Evolutionary conservation across 306 rosid genomes (phyloP), one percentile per base, ranked within the genome.

Genomic region (Malus asiatica): DNA sequence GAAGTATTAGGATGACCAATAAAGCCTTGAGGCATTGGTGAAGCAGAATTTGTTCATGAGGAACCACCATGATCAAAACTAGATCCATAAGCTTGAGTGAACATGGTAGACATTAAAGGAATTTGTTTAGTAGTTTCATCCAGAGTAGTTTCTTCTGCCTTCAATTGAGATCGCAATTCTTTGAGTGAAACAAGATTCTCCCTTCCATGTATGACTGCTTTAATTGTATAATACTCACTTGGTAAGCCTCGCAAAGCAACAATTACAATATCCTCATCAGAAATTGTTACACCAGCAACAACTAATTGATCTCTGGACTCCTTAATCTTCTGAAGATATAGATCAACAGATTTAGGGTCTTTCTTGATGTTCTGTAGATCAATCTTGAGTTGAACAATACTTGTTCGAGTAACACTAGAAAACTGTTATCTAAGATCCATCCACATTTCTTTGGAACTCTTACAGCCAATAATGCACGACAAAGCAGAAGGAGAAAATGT

Each of bases 11-110:
- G 5, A 3, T 1, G 0, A 3, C 51, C 15, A 45, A 4, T 1
- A 12, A 12, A 45, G 3, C 51, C 51, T 33, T 4, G 8, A 5
- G 5, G 0, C 38, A 33, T 0, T 0, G 1, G 5, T 33, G 38
- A 33, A 0, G 0, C 1, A 33, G 0, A 4, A 6, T 33, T 33
- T 0, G 8, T 33, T 33, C 38, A 1, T 0, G 8, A 33, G 5
- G 51, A 45, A 12, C 51, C 4, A 29, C 32, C 32, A 29, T 29
- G 32, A 29, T 29, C 3, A 29, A 29, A 29, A 33, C 38, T 1
- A 32, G 1, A 32, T 32, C 6, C 6, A 4, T 0, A 32, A 0
- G 35, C 4, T 4, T 32, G 35, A 32, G 35, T 32, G 4, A 3
- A 32, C 35, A 32, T 32, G 35, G 6, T 6, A 32, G 6, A 32